Evolutionary conservation across 2,329 filamentous ascomycete species (phyloP), one percentile per base, ranked within the genome.

Genomic region (Berkeleyomyces basicola): DNA sequence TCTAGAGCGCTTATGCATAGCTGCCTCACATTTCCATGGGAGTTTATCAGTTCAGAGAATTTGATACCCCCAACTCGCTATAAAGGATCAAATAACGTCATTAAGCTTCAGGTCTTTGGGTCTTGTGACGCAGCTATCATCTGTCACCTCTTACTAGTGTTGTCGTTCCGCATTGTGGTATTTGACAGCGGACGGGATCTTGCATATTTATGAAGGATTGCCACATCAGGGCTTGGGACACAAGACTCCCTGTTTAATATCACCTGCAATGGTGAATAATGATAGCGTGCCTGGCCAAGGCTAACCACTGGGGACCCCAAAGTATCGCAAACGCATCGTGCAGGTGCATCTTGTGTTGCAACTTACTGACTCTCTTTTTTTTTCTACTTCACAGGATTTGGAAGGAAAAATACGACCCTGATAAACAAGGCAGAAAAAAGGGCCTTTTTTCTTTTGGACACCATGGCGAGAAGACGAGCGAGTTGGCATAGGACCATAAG

Each of bases 391-490:
- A 39, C 71, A 95, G 90, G 91, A 96, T 97, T 71, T 96, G 92
- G 90, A 97, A 97, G 73, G 90, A 95, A 66, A 97, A 97, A 76
- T 96, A 97, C 76, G 81, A 81, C 69, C 78, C 80, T 42, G 75
- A 72, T 23, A 69, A 71, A 40, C 70, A 72, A 63, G 68, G 68
- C 36, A 68, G 74, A 72, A 75, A 79, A 70, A 75, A 78, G 67
- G 72, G 59, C 1, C n/a, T 58, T 31, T 55, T 61, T 39, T 59
- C 46, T 31, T 59, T 59, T 59, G 57, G 23, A 11, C 40, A 44
- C 4, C 40, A 58, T 31, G 57, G 42, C 42, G 40, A 59, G 16
- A 59, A 46, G 42, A 51, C n/a, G 9, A 23, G 23, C 23, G 23
- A 23, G 23, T 23, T 23, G 23, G 23, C 23, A 23, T 23, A 23